phyloP scores from a whole-genome alignment of 202 grass and related monocot genomes.

The Digitaria exilis region DNA sequence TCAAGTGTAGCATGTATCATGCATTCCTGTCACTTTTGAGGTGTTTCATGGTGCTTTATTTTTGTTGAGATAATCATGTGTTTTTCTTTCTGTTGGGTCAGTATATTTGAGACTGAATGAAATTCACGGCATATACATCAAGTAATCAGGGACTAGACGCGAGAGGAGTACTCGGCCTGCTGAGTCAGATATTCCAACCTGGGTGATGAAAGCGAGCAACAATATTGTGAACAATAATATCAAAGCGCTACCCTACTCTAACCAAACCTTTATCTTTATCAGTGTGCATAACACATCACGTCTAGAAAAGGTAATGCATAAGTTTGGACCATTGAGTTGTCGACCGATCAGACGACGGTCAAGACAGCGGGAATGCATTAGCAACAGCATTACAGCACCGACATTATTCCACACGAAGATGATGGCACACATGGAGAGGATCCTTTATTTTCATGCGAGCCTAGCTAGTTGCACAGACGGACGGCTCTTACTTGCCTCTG shows the following conservation, averaged over 20 bases:
- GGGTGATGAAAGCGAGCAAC: neutral
- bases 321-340: neutral
- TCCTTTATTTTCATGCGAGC: slow-evolving; percentile 30
- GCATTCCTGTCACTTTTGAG: neutral
- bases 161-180: no score
- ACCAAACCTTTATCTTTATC: neutral
- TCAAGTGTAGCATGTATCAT: neutral
- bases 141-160: no score
- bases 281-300: neutral
- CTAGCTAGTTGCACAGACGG: neutral
- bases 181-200: no score
- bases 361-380: neutral
- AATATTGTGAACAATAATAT: neutral
- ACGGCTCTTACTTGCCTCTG: neutral
- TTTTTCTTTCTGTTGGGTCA: neutral
- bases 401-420: neutral
- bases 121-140: no score
- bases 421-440: neutral
- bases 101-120: no score
- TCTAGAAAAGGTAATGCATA: neutral
- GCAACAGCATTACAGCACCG: neutral
- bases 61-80: neutral
- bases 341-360: neutral
- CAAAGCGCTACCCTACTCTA: neutral
- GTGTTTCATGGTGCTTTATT: neutral